Base-by-base conservation (phyloP, 257 asterid genomes). In the Capsicum rhomboideum region DNA sequence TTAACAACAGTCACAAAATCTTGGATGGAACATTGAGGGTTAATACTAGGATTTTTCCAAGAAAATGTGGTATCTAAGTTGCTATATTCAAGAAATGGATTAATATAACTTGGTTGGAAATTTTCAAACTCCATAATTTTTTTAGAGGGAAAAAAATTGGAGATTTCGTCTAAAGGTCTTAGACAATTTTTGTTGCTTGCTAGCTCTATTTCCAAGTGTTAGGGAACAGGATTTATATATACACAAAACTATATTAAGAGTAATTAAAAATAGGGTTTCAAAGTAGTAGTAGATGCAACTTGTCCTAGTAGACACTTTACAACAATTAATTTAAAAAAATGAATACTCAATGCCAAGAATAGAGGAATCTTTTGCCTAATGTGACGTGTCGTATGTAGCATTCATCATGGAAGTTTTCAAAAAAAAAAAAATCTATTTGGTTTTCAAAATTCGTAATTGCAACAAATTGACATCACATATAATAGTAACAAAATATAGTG, bases 71-170 rank as follows among this genome's bases (percentile, higher is more conserved):
- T 31, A 28, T 84, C 78, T n/a, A 68, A 44, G 68, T 23, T 75
- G 81, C 63, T 54, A 79, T 54, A 61, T 64, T 31, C 46, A 52
- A 28, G 68, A 68, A 44, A 56, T 54, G 61, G 69, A 64, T 44
- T 56, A 20, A 64, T 80, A 86, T 78, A 46, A 80, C 42, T 77
- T 40, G 87, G 61, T 31, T 85, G 68, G 14, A 80, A 50, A 75
- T 72, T 82, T 29, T 83, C 86, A 69, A 5, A 53, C 84, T 88
- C 87, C 86, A 85, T 86, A 63, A 23, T 46, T 23, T 1, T 28
- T 26, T 13, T 28, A 26, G 46, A 50, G 63, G 82, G 63, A 77
- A 77, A 26, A 28, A 4, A 49, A 44, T 82, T 54, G 82, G 46
- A 50, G 81, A 75, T 67, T 68, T 79, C 49, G 74, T 56, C 28